Base-by-base conservation (phyloP, 768 basidiomycete genomes). In the Strobilomyces confusus region DNA sequence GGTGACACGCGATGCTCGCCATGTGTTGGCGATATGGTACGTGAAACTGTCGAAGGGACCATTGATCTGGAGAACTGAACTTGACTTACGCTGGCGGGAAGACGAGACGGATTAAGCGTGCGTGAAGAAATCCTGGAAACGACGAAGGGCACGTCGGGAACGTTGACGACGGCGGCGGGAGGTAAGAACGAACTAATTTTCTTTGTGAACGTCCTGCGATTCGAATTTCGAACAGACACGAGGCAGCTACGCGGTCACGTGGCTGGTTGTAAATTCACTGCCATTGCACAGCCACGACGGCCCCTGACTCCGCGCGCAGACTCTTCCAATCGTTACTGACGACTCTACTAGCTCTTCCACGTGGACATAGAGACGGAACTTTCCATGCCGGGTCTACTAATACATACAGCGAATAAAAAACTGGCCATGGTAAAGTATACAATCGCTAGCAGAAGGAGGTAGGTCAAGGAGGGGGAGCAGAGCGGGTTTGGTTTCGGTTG, bases 191-290 rank as follows among this genome's bases (percentile, higher is more conserved):
- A 58, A 50, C 38, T 29, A 52, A 64, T 38, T 60, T 59, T 62
- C 69, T 69, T 71, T 65, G 60, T 67, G 52, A 25, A 42, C 40
- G 47, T 38, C 17, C 46, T 46, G 30, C 49, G 36, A 58, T 51
- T 65, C 60, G 69, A 69, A 69, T 56, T 51, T 65, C 60, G 69
- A 69, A 69, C 68, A 33, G 58, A 69, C 68, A 69, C 68, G 68
- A 69, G 68, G 68, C 69, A 58, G 49, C 61, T 50, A 63, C 68
- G 68, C 63, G 69, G 45, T 69, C 68, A 69, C 68, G 68, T 69
- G 68, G 20, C 29, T 32, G 51, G 63, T 65, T 60, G 58, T 62
- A 60, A 68, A 62, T 13, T 29, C 43, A 17, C 6, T 22, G 29
- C 30, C 34, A 12, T 2, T 33, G 34, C 34, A 36, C 34, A 36